A percentile compares a stretch with the other conserved stretches of the same genome.
Conservation (phyloP, 768 basidiomycete genomes). For the Serpula lacrymans region DNA sequence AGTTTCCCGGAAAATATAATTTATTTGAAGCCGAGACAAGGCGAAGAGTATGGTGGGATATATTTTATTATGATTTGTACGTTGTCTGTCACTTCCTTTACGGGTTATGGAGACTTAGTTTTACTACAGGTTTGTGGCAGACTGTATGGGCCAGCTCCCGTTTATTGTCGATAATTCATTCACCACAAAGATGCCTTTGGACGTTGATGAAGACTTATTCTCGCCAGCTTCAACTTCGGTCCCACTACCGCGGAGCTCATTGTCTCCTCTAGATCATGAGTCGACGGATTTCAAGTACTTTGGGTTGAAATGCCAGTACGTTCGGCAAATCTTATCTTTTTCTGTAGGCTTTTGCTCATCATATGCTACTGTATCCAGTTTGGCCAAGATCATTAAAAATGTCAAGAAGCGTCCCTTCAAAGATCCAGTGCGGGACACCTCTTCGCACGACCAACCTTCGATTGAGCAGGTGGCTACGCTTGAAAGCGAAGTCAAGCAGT, state of each 20-base stretch:
- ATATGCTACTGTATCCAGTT: slow-evolving; percentile 30
- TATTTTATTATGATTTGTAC: slow-evolving; percentile 74
- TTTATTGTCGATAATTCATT: slow-evolving; percentile 54
- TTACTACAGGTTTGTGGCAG: slow-evolving; percentile 59
- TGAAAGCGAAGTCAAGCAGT: slow-evolving; percentile 54
- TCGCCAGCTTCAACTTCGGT: slow-evolving; percentile 41
- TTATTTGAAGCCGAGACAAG: slow-evolving; percentile 52
- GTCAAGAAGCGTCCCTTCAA: slow-evolving; percentile 50
- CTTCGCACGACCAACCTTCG: slow-evolving; percentile 35
- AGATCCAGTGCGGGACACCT: slow-evolving; percentile 31
- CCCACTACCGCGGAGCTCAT: slow-evolving; percentile 33
- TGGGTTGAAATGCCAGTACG: slow-evolving; percentile 59
- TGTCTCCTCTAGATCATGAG: slow-evolving; percentile 22
- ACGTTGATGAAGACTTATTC: slow-evolving; percentile 55
- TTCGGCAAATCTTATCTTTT: neutral
- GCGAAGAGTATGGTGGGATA: slow-evolving; percentile 73
- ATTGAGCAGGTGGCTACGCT: slow-evolving; percentile 60
- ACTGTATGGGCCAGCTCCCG: slow-evolving; percentile 61
- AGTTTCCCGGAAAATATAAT: slow-evolving; percentile 42
- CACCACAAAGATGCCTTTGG: slow-evolving; percentile 52
- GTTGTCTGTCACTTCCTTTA: slow-evolving; percentile 26
- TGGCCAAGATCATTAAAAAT: slow-evolving; percentile 60
- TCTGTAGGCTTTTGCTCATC: slow-evolving; percentile 4
- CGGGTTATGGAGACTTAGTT: slow-evolving; percentile 3
- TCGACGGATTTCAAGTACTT: slow-evolving; percentile 44